phyloP scores from a whole-genome alignment of 805 yeast species.

The Cephaloascus albidus region DNA sequence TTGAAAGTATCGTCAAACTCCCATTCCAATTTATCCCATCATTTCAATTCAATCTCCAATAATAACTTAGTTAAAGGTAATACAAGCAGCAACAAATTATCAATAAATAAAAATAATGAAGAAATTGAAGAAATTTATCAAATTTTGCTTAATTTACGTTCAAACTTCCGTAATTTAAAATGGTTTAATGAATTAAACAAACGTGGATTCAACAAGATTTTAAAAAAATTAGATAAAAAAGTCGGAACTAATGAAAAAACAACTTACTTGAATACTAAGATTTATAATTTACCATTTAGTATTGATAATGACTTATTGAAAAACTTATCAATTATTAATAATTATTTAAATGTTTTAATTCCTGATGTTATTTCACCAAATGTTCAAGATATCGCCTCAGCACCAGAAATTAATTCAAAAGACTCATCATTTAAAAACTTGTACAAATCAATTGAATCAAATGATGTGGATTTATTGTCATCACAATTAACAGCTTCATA shows the following conservation, averaged over 20 bases:
- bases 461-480: constrained; percentile 35
- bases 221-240: constrained; percentile 87
- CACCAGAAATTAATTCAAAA: not conserved
- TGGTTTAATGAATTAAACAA: constrained; percentile 93
- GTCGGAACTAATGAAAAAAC: constrained; percentile 49
- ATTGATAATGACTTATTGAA: constrained; percentile 53
- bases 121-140: constrained; percentile 58
- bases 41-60: not conserved
- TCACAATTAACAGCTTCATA: constrained; percentile 30
- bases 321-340: constrained; percentile 43
- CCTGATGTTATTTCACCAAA: constrained; percentile 19
- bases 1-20: not conserved
- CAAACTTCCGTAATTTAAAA: constrained; percentile 71
- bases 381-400: constrained; percentile 1
- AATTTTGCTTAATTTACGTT: constrained; percentile 66
- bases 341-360: constrained; percentile 41
- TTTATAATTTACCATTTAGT: constrained; percentile 70
- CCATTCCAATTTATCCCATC: not conserved
- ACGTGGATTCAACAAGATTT: constrained; percentile 80
- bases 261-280: constrained; percentile 54
- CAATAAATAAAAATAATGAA: constrained; percentile 24
- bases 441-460: constrained; percentile 17
- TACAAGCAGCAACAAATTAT: not conserved
- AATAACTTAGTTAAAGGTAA: not conserved
- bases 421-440: constrained; percentile 7